Evolutionary conservation across 2,329 filamentous ascomycete genomes (phyloP).

Genomic region (Trichoderma sp.): DNA sequence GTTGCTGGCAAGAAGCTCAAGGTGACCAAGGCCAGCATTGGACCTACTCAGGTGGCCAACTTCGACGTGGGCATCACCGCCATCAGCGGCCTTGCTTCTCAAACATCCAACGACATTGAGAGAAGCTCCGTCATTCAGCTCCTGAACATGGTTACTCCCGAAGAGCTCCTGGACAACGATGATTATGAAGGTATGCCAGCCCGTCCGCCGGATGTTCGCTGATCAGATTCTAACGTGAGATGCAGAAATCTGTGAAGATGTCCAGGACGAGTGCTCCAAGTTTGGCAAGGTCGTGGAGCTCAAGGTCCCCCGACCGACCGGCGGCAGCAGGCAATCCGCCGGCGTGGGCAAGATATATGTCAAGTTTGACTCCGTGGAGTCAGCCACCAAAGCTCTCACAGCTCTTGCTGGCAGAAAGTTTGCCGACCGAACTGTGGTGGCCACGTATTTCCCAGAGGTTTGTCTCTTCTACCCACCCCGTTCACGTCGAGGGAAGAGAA

Average conservation of each 20-base stretch:
- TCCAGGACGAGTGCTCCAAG: slow-evolving; percentile 89
- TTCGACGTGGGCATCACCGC: slow-evolving; percentile 96
- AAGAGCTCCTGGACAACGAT: slow-evolving; percentile 90
- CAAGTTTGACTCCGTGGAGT: slow-evolving; percentile 80
- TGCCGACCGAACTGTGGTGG: slow-evolving; percentile 91
- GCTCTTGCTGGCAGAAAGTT: slow-evolving; percentile 96
- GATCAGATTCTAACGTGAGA: slow-evolving; percentile 40
- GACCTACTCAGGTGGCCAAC: slow-evolving; percentile 87
- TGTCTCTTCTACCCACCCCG: slow-evolving; percentile 31
- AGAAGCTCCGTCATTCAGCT: slow-evolving; percentile 84
- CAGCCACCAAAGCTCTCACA: slow-evolving; percentile 80
- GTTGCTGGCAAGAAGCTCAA: slow-evolving; percentile 84
- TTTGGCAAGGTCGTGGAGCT: slow-evolving; percentile 83
- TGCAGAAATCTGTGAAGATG: slow-evolving; percentile 92
- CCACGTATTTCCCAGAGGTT: slow-evolving; percentile 94
- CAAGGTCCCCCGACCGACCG: slow-evolving; percentile 87
- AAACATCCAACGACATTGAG: slow-evolving; percentile 76
- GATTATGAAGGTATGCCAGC: slow-evolving; percentile 78
- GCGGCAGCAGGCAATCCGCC: slow-evolving; percentile 78
- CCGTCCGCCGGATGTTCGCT: neutral
- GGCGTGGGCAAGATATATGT: slow-evolving; percentile 98
- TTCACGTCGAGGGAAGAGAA: neutral
- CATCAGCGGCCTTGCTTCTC: slow-evolving; percentile 96
- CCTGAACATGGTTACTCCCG: slow-evolving; percentile 97
- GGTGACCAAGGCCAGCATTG: slow-evolving; percentile 87